Evolutionary conservation across 345 rosid genomes (phyloP), one percentile per base, ranked within the genome.

Genomic region (Euphorbia lathyris): DNA sequence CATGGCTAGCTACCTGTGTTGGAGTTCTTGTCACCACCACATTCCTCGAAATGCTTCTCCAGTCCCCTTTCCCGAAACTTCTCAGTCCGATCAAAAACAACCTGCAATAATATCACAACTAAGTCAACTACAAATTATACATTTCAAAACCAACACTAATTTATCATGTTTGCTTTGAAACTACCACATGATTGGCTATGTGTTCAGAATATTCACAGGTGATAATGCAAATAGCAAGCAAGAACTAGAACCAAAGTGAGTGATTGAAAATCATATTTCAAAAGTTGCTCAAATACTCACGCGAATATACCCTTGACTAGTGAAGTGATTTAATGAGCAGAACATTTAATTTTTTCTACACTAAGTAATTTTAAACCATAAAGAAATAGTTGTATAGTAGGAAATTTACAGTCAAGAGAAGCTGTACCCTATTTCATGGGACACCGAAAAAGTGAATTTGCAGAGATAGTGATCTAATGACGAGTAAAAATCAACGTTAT

Each of bases 31-130:
- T 84, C 57, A 81, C 86, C 69, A 92, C 97, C 65, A 86, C 85
- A 68, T 90, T 88, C 79, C 97, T 86, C 0, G 96, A 86, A 48
- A 92, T 92, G 77, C 94, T 92, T 71, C 96, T 88, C 96, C 96
- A 92, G 69, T 92, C 97, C 19, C 96, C 97, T 62, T 87, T 90
- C 0, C 97, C 97, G 29, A 73, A 88, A 68, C 72, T 79, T n/a
- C 63, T 62, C 34, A 92, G 74, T 11, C 97, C 97, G 1, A 83
- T 70, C 80, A 90, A 71, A 79, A 92, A 92, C 64, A 86, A 78
- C 82, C 97, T 92, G 86, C 9, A 2, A 62, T 34, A 42, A 11
- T 10, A 16, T 48, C 38, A 48, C 9, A n/a, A 14, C 27, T 10
- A 58, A 3, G 20, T 34, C 76, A 47, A 58, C 36, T 40, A 45